phyloP scores from a whole-genome alignment of 1,284 basidiomycete genomes.

The Puccinia sorghi region DNA sequence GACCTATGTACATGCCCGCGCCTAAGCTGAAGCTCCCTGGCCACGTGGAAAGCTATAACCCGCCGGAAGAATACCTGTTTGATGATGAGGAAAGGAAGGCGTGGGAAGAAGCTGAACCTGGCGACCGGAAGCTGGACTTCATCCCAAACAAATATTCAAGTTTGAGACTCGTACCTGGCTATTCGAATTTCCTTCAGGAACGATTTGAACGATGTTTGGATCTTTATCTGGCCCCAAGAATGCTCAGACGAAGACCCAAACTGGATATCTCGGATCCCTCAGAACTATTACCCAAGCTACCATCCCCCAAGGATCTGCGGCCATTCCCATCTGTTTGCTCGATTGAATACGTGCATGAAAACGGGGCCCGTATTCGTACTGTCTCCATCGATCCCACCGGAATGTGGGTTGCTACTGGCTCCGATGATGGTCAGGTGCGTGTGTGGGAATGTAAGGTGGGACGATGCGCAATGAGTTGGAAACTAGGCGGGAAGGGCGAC shows the following conservation, averaged over 20 bases:
- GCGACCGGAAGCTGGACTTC: slow-evolving; percentile 88
- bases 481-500: slow-evolving; percentile 67
- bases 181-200: slow-evolving; percentile 88
- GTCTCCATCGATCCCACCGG: slow-evolving; percentile 83
- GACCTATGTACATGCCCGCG: slow-evolving; percentile 74
- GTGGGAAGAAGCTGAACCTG: slow-evolving; percentile 82
- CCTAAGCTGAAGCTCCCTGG: slow-evolving; percentile 87
- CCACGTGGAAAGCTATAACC: slow-evolving; percentile 96
- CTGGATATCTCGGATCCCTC: slow-evolving; percentile 73
- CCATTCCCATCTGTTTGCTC: slow-evolving; percentile 90
- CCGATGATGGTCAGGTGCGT: slow-evolving; percentile 81
- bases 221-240: slow-evolving; percentile 91
- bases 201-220: slow-evolving; percentile 93
- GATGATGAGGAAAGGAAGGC: slow-evolving; percentile 77
- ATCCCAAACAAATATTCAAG: slow-evolving; percentile 83
- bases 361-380: slow-evolving; percentile 69
- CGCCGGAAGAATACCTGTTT: slow-evolving; percentile 95
- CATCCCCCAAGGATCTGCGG: slow-evolving; percentile 82
- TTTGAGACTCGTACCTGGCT: slow-evolving; percentile 86
- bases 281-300: slow-evolving; percentile 91
- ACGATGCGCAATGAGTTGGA: slow-evolving; percentile 84
- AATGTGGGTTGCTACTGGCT: slow-evolving; percentile 86
- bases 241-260: slow-evolving; percentile 71
- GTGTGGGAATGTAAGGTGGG: slow-evolving; percentile 95
- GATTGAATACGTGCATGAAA: slow-evolving; percentile 71